phyloP scores from a whole-genome alignment of 2,329 filamentous ascomycete species.

The Talaromyces funiculosus region DNA sequence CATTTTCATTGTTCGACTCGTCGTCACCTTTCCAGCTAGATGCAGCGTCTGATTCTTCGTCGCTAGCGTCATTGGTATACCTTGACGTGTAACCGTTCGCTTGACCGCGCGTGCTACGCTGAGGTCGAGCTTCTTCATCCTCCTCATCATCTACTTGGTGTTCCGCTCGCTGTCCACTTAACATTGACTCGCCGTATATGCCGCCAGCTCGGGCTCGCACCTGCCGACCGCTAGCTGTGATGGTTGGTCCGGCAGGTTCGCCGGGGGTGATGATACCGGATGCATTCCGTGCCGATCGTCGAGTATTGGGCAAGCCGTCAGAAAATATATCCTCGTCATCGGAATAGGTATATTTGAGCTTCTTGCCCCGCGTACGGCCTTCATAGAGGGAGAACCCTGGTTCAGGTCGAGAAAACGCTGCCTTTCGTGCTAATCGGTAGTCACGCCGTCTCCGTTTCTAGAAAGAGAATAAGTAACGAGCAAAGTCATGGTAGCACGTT shows the following conservation, averaged over 20 bases:
- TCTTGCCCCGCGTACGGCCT: constrained; percentile 90
- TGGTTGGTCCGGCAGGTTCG: constrained; percentile 58
- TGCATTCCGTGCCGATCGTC: constrained; percentile 56
- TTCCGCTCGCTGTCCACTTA: constrained; percentile 49
- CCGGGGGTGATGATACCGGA: constrained; percentile 68
- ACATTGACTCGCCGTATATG: constrained; percentile 50
- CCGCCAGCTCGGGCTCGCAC: constrained; percentile 54
- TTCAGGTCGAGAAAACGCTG: constrained; percentile 80
- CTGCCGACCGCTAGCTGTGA: constrained; percentile 83
- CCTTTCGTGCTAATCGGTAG: constrained; percentile 78
- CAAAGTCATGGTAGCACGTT: background rate
- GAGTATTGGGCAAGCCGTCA: constrained; percentile 60
- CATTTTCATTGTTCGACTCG: constrained; percentile 63
- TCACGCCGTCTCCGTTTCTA: constrained; percentile 90
- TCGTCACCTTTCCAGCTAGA: constrained; percentile 64
- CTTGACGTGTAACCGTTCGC: constrained; percentile 48
- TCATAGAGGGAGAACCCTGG: constrained; percentile 91
- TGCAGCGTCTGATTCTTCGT: constrained; percentile 59
- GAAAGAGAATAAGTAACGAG: background rate
- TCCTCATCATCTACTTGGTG: constrained; percentile 40
- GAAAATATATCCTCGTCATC: constrained; percentile 72
- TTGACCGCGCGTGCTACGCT: constrained; percentile 32
- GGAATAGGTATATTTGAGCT: constrained; percentile 92
- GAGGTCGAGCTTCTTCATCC: constrained; percentile 32
- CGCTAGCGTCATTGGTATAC: constrained; percentile 58